phyloP scores from a whole-genome alignment of 2,329 filamentous ascomycete species.

The Phyllosticta capitalensis region DNA sequence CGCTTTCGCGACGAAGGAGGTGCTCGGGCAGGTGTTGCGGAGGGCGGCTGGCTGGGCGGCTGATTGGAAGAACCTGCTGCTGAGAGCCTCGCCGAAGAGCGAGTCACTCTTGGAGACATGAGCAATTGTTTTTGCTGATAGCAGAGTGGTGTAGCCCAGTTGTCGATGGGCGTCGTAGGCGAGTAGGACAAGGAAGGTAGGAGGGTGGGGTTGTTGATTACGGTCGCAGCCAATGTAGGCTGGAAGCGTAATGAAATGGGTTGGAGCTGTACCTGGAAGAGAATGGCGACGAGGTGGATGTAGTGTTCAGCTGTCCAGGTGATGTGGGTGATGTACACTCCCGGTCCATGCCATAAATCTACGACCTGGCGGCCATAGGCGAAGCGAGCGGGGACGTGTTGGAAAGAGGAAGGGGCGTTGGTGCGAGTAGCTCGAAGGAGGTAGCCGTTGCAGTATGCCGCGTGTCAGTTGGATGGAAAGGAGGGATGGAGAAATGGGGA shows the following conservation, averaged over 20 bases:
- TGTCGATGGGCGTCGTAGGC: conserved; percentile 20
- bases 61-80: conserved; percentile 52
- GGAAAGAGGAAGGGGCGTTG: conserved; percentile 7
- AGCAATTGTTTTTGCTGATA: conserved; percentile 43
- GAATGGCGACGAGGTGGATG: conserved; percentile 16
- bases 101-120: conserved; percentile 96
- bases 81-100: conserved; percentile 86
- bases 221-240: conserved; percentile 5
- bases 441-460: background rate
- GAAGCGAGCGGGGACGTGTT: conserved; percentile 25
- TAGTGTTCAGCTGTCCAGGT: conserved; percentile 10
- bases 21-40: conserved; percentile 34
- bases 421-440: background rate
- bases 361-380: conserved; percentile 26
- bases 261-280: conserved; percentile 19
- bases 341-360: conserved; percentile 21
- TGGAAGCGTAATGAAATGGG: conserved; percentile 7
- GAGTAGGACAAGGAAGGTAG: conserved; percentile 20
- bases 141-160: conserved; percentile 21
- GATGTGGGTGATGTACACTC: conserved; percentile 13
- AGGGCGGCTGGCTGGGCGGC: conserved; percentile 31
- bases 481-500: conserved; percentile 3
- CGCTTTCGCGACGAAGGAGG: conserved; percentile 58
- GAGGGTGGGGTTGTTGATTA: conserved; percentile 12
- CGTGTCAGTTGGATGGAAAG: conserved; percentile 4